Percentiles rank a stretch among this genome's conserved stretches.
Conservation (phyloP, 2,329 filamentous ascomycete species). For the Fusarium palustre region DNA sequence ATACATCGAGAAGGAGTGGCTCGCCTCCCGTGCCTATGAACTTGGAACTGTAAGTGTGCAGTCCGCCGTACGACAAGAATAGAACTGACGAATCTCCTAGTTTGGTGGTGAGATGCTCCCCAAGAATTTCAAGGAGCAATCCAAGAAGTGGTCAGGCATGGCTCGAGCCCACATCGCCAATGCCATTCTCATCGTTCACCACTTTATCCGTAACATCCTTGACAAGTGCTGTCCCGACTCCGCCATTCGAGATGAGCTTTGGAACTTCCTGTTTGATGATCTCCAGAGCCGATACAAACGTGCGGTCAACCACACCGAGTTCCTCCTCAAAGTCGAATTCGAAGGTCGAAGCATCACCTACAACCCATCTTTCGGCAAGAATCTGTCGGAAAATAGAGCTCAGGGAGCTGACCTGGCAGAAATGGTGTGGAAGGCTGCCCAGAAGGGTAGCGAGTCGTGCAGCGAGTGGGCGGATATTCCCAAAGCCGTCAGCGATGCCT, state of each 20-base stretch:
- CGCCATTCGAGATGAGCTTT: constrained; percentile 57
- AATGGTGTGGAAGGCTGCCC: not conserved
- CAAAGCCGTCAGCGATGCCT: not conserved
- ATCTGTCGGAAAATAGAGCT: not conserved
- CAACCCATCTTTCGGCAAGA: constrained; percentile 20
- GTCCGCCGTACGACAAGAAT: not conserved
- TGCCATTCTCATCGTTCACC: constrained; percentile 63
- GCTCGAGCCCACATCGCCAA: constrained; percentile 63
- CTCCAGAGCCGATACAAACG: constrained; percentile 59
- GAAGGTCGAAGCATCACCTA: constrained; percentile 44
- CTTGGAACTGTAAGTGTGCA: constrained; percentile 61
- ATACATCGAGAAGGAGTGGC: constrained; percentile 54
- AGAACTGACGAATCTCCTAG: constrained; percentile 18
- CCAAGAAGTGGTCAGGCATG: constrained; percentile 64
- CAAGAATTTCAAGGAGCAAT: constrained; percentile 64
- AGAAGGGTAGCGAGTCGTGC: not conserved
- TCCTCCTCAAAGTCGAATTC: constrained; percentile 57
- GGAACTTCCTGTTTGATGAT: constrained; percentile 58
- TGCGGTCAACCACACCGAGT: constrained; percentile 62
- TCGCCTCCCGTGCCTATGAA: constrained; percentile 61
- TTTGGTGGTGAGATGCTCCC: constrained; percentile 57
- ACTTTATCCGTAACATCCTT: constrained; percentile 62
- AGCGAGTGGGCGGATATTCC: not conserved
- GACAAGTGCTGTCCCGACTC: constrained; percentile 57
- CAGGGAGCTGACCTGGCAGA: not conserved